Evolutionary conservation across 306 rosid species (phyloP), one percentile per base, ranked within the genome.

Genomic region (Trichosanthes truncata): DNA sequence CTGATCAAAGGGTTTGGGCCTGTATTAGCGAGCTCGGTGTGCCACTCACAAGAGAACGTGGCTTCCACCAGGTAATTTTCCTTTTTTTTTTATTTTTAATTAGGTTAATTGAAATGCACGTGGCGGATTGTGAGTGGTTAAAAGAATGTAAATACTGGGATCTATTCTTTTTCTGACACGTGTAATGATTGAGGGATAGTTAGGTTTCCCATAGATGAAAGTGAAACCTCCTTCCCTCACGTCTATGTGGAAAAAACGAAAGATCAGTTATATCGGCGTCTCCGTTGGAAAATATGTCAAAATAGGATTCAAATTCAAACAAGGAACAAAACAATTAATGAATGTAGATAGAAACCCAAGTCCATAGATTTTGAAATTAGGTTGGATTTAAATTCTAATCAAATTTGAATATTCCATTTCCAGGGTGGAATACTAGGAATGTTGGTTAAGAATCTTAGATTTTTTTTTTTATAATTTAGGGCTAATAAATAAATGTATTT

Each of bases 1-100:
- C 98, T 60, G 99, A 96, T 90, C 93, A 96, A 82, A 84, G 96
- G 84, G 80, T 96, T 20, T 91, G 93, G 97, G 99, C 98, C 4
- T 96, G 99, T 77, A 81, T 90, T 14, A 78, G 71, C 25, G 99
- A 96, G 86, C 45, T 90, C 56, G 99, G 98, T 29, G 96, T 93
- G 51, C 83, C 97, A 13, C 96, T 96, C 66, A 96, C 96, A 1
- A 49, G 21, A 53, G 89, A 90, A 26, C 77, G 79, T 26, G 99
- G 99, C 76, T 93, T 96, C 89, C 99, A 96, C 81, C 99, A 96
- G 99, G 99, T 96, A 86, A 38, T 0, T 36, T 56, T n/a, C n/a
- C n/a, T 38, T 36, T 5, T 23, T 14, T 29, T 17, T 23, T 1
- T 43, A 0, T 15, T 6, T 8, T 17, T 35, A 12, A 12, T 6